Conservation (phyloP, 768 basidiomycete species). For the Lentinus brumalis region DNA sequence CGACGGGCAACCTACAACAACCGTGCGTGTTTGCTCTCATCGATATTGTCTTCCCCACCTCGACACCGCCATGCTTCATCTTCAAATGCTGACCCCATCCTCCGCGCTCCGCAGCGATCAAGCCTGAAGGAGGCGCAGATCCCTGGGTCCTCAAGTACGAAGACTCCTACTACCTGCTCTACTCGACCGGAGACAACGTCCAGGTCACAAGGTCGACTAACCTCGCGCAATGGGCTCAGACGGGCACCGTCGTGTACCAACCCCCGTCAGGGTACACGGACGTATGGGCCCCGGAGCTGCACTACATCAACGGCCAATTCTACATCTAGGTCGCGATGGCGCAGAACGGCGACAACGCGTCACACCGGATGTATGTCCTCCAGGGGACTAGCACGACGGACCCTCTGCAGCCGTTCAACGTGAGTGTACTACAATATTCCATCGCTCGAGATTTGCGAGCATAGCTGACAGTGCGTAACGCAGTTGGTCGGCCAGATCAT, state of each 20-base stretch:
- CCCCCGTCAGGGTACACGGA: neutral
- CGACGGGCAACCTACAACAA: neutral
- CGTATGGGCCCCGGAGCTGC: constrained; percentile 1
- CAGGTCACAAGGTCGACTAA: neutral
- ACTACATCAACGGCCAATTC: neutral
- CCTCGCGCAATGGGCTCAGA: constrained; percentile 2
- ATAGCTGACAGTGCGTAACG: too few relatives aligned
- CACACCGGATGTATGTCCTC: constrained; percentile 1
- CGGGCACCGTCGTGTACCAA: neutral
- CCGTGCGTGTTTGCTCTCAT: too few relatives aligned
- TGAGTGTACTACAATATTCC: too few relatives aligned
- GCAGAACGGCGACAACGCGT: neutral
- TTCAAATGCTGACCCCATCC: neutral
- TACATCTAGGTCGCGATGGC: constrained; percentile 5
- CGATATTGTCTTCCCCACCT: too few relatives aligned
- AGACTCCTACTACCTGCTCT: neutral
- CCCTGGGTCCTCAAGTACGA: constrained; percentile 1
- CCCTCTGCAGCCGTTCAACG: neutral
- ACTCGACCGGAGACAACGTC: neutral
- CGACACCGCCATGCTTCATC: too few relatives aligned
- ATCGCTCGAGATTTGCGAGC: too few relatives aligned
- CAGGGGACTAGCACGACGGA: constrained; percentile 1
- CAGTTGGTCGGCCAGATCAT: neutral
- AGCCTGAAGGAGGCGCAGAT: neutral
- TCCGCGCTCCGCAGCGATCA: neutral